These are phyloP conservation scores for Erythrobasidium hasegawianum DNA, from an alignment of 1,284 basidiomycete genomes.

Conservation along the genomic window DNA sequence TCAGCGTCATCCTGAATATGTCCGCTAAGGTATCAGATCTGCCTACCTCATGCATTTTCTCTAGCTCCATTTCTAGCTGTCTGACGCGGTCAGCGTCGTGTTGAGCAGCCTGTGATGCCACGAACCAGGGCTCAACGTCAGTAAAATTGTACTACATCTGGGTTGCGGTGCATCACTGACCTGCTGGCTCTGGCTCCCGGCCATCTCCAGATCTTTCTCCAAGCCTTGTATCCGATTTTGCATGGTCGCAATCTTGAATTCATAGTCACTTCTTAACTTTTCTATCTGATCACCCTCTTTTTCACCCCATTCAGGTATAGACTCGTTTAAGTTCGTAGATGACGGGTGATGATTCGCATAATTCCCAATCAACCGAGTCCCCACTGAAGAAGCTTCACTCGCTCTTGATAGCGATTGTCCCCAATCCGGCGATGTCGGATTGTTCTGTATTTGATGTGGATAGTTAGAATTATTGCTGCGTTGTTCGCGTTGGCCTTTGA, in stretches of 20 bases:
- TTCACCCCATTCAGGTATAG: slow-evolving; percentile 2
- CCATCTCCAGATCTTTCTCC: slow-evolving; percentile 63
- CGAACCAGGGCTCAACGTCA: no score
- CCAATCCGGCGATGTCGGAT: slow-evolving; percentile 26
- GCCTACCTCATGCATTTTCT: slow-evolving; percentile 58
- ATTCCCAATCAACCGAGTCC: slow-evolving; percentile 27
- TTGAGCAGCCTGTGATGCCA: no score
- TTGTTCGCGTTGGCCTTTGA: not conserved
- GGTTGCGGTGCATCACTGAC: no score
- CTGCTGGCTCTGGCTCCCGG: slow-evolving; percentile 44
- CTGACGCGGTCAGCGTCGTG: slow-evolving; percentile 55
- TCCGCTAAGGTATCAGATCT: no score
- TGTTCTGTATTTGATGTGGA: not conserved
- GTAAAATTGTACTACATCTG: no score
- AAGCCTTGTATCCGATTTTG: slow-evolving; percentile 67
- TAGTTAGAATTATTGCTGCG: not conserved
- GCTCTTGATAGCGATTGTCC: slow-evolving; percentile 5
- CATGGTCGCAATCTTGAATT: slow-evolving; percentile 85
- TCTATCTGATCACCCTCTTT: slow-evolving; percentile 61
- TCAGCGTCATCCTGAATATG: no score
- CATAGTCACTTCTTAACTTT: slow-evolving; percentile 77
- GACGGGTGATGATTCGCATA: slow-evolving; percentile 12
- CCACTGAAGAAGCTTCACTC: slow-evolving; percentile 24
- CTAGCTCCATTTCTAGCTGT: slow-evolving; percentile 65
- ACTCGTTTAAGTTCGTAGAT: not conserved